phyloP scores from a whole-genome alignment of 2,329 filamentous ascomycete species.

The Cercospora sesami region DNA sequence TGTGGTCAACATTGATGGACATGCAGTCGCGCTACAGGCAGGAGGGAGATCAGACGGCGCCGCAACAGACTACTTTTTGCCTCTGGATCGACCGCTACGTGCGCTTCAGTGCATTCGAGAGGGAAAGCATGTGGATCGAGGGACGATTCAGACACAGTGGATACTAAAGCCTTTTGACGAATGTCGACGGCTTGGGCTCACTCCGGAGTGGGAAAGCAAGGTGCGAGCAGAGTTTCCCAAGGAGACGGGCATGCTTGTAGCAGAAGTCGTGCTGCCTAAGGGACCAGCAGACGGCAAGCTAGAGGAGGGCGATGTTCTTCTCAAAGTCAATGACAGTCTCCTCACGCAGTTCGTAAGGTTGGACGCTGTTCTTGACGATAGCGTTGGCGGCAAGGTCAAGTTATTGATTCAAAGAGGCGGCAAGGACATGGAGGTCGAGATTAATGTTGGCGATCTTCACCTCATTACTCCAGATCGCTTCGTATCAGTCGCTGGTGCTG shows the following conservation, averaged over 20 bases:
- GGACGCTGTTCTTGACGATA: conserved; percentile 88
- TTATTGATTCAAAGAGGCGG: conserved; percentile 86
- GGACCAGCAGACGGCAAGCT: conserved; percentile 85
- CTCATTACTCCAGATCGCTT: conserved; percentile 94
- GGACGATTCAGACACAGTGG: conserved; percentile 98
- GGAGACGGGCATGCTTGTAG: conserved; percentile 95
- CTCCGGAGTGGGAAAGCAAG: conserved; percentile 79
- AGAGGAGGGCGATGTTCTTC: conserved; percentile 88
- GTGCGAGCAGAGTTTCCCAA: conserved; percentile 81
- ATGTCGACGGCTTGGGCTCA: conserved; percentile 83
- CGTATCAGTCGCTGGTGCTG: conserved; percentile 87
- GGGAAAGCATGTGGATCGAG: conserved; percentile 73
- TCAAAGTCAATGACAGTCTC: conserved; percentile 91
- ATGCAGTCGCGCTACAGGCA: conserved; percentile 88
- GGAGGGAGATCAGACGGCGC: conserved; percentile 92
- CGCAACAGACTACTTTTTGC: conserved; percentile 96
- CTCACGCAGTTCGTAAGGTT: conserved; percentile 90
- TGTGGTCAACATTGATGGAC: conserved; percentile 92
- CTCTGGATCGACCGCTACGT: conserved; percentile 83
- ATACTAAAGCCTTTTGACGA: conserved; percentile 97
- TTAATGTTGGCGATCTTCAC: conserved; percentile 86
- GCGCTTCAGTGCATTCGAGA: conserved; percentile 83
- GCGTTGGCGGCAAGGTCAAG: conserved; percentile 74
- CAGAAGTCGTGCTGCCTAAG: conserved; percentile 88
- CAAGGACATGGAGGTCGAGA: conserved; percentile 78